These are phyloP conservation scores for Corylus avellana DNA, from an alignment of 306 rosid genomes.

Conservation along the genomic window DNA sequence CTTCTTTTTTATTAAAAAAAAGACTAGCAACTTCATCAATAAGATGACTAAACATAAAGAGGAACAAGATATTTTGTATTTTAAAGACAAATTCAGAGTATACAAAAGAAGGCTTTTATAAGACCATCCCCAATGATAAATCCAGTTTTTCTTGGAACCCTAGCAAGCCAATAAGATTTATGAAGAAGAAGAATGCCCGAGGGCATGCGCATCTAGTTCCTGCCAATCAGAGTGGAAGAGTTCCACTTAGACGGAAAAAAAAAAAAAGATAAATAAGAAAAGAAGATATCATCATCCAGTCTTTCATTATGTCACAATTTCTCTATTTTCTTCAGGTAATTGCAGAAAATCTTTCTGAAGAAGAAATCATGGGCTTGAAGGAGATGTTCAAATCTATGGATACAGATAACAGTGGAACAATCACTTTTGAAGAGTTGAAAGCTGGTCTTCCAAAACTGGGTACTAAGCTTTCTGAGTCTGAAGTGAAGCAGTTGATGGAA, in stretches of 20 bases:
- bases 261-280: not conserved
- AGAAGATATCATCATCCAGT: not conserved
- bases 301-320: conserved; percentile 6
- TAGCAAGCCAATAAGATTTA: no score
- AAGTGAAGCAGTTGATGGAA: conserved; percentile 94
- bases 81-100: not conserved
- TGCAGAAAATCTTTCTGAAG: conserved; percentile 97
- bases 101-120: not conserved
- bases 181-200: not conserved
- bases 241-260: not conserved
- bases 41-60: not conserved
- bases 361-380: conserved; percentile 93
- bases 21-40: not conserved
- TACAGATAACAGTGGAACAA: conserved; percentile 96
- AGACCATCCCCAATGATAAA: not conserved
- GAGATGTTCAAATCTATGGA: conserved; percentile 99
- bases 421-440: conserved; percentile 90
- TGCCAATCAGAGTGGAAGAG: not conserved
- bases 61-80: not conserved
- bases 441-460: conserved; percentile 96
- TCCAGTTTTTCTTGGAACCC: not conserved
- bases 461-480: conserved; percentile 89
- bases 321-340: conserved; percentile 60
- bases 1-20: conserved; percentile 3
- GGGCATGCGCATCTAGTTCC: not conserved